These are phyloP conservation scores for Seiridium cupressi DNA, from an alignment of 2,329 filamentous ascomycete species.

Conservation along the genomic window DNA sequence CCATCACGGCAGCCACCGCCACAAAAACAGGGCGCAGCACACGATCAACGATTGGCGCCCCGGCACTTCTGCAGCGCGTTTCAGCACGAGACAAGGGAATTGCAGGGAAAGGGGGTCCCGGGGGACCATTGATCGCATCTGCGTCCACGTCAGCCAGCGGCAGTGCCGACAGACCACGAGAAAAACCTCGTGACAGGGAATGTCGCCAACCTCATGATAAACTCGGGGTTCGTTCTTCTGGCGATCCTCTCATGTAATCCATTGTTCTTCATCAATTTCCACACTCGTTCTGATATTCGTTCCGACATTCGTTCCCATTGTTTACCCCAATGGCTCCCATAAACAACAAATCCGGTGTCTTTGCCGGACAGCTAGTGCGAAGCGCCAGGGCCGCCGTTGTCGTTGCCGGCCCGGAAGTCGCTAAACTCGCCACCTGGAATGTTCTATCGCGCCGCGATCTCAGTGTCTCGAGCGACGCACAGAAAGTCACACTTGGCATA, in stretches of 20 bases:
- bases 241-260: too few species aligned
- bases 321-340: constrained; percentile 22
- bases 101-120: not conserved
- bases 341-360: constrained; percentile 14
- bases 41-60: not conserved
- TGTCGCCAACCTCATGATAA: too few species aligned
- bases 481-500: constrained; percentile 68
- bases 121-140: not conserved
- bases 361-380: constrained; percentile 21
- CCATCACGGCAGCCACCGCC: not conserved
- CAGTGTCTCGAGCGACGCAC: constrained; percentile 61
- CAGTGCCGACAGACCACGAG: not conserved
- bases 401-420: constrained; percentile 22
- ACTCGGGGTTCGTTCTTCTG: too few species aligned
- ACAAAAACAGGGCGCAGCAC: not conserved
- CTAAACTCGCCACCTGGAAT: constrained; percentile 20
- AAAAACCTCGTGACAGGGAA: too few species aligned
- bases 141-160: constrained; percentile 7
- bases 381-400: constrained; percentile 22
- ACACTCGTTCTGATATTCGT: not conserved
- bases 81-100: not conserved
- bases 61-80: not conserved
- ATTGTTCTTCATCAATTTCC: not conserved
- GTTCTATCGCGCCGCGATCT: constrained; percentile 51
- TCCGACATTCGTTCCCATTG: not conserved